A percentile compares a stretch with the other conserved stretches of the same genome.
phyloP scores from a whole-genome alignment of 2,329 filamentous ascomycete genomes.

The Botrytis deweyae region DNA sequence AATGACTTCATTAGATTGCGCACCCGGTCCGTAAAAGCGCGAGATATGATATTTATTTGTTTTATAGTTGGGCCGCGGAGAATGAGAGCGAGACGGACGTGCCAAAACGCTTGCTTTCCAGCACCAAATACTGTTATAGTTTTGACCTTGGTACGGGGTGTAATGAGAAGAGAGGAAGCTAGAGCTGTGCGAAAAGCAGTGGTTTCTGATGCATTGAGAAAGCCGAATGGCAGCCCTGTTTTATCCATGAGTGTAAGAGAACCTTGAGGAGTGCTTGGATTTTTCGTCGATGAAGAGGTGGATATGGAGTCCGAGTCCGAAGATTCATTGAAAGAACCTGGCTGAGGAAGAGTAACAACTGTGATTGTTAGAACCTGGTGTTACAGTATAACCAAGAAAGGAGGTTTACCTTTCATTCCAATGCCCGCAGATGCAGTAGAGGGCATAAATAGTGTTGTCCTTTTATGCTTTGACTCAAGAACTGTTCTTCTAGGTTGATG shows the following conservation, averaged over 20 bases:
- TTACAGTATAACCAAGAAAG: background rate
- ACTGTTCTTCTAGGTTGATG: conserved; percentile 56
- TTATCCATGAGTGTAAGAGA: conserved; percentile 68
- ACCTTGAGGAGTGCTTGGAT: conserved; percentile 50
- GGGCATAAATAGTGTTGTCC: conserved; percentile 73
- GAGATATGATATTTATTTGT: conserved; percentile 80
- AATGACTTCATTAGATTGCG: conserved; percentile 52
- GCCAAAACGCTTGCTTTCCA: conserved; percentile 92
- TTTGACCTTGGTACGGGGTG: conserved; percentile 66
- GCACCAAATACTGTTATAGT: conserved; percentile 83
- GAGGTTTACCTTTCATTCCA: conserved; percentile 61
- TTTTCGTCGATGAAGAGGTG: conserved; percentile 45
- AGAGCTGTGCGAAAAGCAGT: conserved; percentile 81
- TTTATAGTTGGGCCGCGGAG: conserved; percentile 69
- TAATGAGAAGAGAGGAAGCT: conserved; percentile 64
- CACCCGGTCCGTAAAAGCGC: conserved; percentile 61
- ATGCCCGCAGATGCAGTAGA: conserved; percentile 62
- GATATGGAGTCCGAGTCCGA: conserved; percentile 29
- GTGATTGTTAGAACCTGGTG: conserved; percentile 21
- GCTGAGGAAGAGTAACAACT: conserved; percentile 63
- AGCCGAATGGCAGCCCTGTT: conserved; percentile 60
- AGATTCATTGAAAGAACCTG: conserved; percentile 25
- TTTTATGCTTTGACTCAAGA: conserved; percentile 50
- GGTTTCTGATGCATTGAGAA: conserved; percentile 71
- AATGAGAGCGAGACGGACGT: conserved; percentile 79